These are phyloP conservation scores for Debaryomycetaceae sp. DNA, from an alignment of 1,139 yeast species.

Conservation along the genomic window DNA sequence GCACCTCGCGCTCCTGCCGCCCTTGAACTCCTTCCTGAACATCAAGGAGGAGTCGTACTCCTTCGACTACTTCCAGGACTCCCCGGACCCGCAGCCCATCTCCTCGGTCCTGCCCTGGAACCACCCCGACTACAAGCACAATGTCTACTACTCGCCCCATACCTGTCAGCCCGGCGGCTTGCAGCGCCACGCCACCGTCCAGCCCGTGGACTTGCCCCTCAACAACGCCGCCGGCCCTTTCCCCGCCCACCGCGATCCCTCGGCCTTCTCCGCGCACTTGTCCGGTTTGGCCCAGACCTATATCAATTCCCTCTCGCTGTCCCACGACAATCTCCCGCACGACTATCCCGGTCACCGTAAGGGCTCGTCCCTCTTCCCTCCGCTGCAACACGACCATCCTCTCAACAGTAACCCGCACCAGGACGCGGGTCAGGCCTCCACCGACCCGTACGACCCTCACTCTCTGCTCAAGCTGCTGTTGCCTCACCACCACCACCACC, in stretches of 20 bases:
- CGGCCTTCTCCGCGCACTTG: no score
- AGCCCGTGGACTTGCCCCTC: constrained; percentile 1
- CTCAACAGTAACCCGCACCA: no score
- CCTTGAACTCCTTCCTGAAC: constrained; percentile 2
- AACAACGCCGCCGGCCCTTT: not conserved
- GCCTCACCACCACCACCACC: no score
- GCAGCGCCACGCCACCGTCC: constrained; percentile 3
- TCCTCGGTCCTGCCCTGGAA: constrained; percentile 2
- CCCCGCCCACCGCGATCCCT: not conserved
- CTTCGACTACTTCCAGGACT: constrained; percentile 2
- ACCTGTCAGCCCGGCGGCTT: constrained; percentile 8
- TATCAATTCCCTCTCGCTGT: no score
- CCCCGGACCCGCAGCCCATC: constrained; percentile 1
- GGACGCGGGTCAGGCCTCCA: no score
- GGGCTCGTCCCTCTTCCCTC: no score
- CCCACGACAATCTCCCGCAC: no score
- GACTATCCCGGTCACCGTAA: no score
- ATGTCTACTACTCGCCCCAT: constrained; percentile 4
- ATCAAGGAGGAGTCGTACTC: constrained; percentile 15
- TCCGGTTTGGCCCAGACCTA: no score
- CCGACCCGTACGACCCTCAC: no score
- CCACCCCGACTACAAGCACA: constrained; percentile 2
- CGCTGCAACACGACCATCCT: no score
- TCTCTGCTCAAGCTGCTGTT: no score
- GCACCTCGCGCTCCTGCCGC: constrained; percentile 1